A percentile compares a stretch with the other conserved stretches of the same genome.
Evolutionary conservation across 345 rosid species (phyloP).

Genomic region (Brassica juncea): DNA sequence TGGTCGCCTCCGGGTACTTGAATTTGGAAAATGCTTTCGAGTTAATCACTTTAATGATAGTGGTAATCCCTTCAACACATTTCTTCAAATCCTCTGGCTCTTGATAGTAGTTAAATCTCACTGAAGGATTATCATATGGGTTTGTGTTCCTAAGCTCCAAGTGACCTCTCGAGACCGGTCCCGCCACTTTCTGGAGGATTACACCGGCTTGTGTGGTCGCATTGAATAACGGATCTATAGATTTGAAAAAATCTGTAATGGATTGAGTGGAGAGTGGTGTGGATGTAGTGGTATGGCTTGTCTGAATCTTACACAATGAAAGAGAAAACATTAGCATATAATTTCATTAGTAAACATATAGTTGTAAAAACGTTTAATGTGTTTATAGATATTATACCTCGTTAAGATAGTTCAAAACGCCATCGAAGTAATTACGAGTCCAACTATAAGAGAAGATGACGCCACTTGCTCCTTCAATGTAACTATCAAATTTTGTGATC

Average conservation of each 20-base stretch:
- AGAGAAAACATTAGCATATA: background rate
- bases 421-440: constrained; percentile 40
- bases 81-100: constrained; percentile 61
- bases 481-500: constrained; percentile 51
- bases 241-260: background rate
- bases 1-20: constrained; percentile 44
- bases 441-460: constrained; percentile 39
- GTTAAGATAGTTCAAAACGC: background rate
- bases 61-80: constrained; percentile 62
- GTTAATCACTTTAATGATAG: constrained; percentile 53
- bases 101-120: constrained; percentile 72
- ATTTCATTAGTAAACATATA: background rate
- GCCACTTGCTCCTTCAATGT: constrained; percentile 57
- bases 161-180: constrained; percentile 11
- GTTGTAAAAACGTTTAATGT: background rate
- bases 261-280: background rate
- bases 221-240: background rate
- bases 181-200: background rate
- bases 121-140: constrained; percentile 62
- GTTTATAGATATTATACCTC: constrained; percentile 35
- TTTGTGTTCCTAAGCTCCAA: constrained; percentile 23
- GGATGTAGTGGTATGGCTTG: background rate
- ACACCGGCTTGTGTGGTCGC: background rate
- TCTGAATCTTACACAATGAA: background rate
- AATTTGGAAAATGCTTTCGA: constrained; percentile 55